Base-by-base conservation (phyloP, 495 filamentous ascomycete species). In the Aspergillus carlsbadensis region DNA sequence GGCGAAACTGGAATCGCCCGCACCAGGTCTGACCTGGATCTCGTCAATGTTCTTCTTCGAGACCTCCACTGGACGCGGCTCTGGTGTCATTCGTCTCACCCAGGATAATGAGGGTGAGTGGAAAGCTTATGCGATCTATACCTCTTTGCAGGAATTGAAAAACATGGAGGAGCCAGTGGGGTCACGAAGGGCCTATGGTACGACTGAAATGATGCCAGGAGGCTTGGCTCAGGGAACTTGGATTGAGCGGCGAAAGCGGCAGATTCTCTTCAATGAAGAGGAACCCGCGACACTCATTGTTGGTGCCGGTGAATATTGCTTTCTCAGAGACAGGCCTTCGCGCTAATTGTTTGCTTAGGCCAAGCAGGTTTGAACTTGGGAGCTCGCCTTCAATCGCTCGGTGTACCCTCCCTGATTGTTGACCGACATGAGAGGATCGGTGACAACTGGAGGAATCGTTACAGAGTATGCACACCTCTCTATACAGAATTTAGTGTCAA, bases 401-500 rank as follows among this genome's bases (percentile, higher is more conserved):
- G 79, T n/a, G 70, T 93, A 1, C 69, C 81, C 5, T 70, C 80
- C 6, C 73, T 93, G 20, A 75, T 88, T 17, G 78, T 92, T 43
- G 89, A 93, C 60, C 74, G 72, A 40, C 84, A 87, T 58, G 77
- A 81, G 31, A 68, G 82, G 1, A 71, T 92, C 6, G 89, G 89
- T 8, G 89, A 91, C 61, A 91, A 87, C 64, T 93, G 89, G 89
- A 77, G 88, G 15, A 86, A 86, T 21, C 77, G 89, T 42, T 81
- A 81, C 53, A 66, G 73, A 15, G 73, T 75, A 44, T 40, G 64
- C 21, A n/a, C 20, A 15, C 2, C 1, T 20, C 21, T 18, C 15
- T 5, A 13, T 15, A 4, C 10, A 15, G 20, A 10, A 11, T 17
- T 33, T 11, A 41, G 17, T 6, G 31, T 17, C 29, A 54, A 41